Percentiles rank a stretch among this genome's conserved stretches.
Evolutionary conservation across 345 rosid species (phyloP).

Genomic region (Clarkia xantiana): DNA sequence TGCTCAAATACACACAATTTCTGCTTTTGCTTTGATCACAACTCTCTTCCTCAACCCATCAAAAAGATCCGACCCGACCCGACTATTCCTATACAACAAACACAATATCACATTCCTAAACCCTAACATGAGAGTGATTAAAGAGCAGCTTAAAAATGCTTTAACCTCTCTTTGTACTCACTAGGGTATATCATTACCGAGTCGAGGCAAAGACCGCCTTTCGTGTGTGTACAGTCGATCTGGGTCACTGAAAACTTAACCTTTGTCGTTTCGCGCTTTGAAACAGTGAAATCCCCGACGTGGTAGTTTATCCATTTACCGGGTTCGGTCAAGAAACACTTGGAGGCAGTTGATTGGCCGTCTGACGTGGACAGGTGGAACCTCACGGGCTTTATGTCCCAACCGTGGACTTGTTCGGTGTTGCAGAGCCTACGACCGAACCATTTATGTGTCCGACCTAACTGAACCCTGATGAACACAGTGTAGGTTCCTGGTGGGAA

Average conservation of each 20-base stretch:
- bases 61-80: no score
- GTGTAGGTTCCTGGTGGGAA: slow-evolving; percentile 76
- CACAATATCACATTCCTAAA: no score
- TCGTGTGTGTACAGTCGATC: slow-evolving; percentile 94
- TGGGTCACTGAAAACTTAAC: slow-evolving; percentile 77
- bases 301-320: slow-evolving; percentile 74
- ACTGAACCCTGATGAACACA: slow-evolving; percentile 64
- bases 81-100: no score
- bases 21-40: no score
- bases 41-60: no score
- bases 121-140: no score
- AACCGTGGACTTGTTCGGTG: slow-evolving; percentile 71
- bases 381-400: slow-evolving; percentile 70
- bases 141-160: slow-evolving; percentile 6
- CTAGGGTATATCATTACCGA: slow-evolving; percentile 61
- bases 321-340: slow-evolving; percentile 43
- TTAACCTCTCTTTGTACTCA: slow-evolving; percentile 40
- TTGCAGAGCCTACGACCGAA: slow-evolving; percentile 64
- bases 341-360: slow-evolving; percentile 62
- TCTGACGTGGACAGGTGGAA: slow-evolving; percentile 79
- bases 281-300: slow-evolving; percentile 61
- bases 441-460: slow-evolving; percentile 49
- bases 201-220: slow-evolving; percentile 86
- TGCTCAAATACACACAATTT: no score
- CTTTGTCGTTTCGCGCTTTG: slow-evolving; percentile 17